Base-by-base conservation (phyloP, 2,329 filamentous ascomycete species). In the Cordyceps tenuipes region DNA sequence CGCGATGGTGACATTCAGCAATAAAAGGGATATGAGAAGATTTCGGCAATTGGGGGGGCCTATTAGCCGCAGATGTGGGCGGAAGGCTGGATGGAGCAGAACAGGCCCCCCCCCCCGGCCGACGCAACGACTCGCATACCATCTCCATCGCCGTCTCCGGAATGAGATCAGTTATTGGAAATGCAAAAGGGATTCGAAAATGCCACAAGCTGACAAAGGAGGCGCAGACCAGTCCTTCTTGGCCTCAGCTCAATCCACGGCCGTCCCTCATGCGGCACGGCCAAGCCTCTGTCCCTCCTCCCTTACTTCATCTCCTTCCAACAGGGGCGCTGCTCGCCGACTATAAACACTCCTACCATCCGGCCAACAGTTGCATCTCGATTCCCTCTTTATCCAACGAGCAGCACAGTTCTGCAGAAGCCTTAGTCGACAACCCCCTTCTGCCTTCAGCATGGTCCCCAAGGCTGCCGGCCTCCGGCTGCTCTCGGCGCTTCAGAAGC, bases 341-440 rank as follows among this genome's bases (percentile, higher is more conserved):
- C 46, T 57, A 57, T 57, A 57, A 57, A 57, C 55, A 49, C 19
- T 43, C 43, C 5, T 31, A 17, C 15, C 31, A 50, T 34, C 55
- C 55, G n/a, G 21, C 31, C 3, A 43, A 6, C 29, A 41, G 3
- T 1, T 13, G 29, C 34, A 47, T 43, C 9, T n/a, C 17, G 5
- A 15, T 10, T 43, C 7, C 17, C 50, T 41, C 46, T 23, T 4
- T 23, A 49, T 13, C 21, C 43, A 10, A 41, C 17, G 17, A 51
- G 41, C 9, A 12, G 9, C 17, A 6, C 7, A 6, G 17, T 15
- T 3, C 4, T 52, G 12, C 34, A 36, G 9, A 10, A 1, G 41
- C 21, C 29, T 19, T 54, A 19, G 26, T 5, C 17, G 13, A 41
- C 29, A n/a, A 21, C 41, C 23, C 13, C 29, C 48, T 31, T 41